phyloP scores from a whole-genome alignment of 73 alveolate species.

The Uronychia setigera region DNA sequence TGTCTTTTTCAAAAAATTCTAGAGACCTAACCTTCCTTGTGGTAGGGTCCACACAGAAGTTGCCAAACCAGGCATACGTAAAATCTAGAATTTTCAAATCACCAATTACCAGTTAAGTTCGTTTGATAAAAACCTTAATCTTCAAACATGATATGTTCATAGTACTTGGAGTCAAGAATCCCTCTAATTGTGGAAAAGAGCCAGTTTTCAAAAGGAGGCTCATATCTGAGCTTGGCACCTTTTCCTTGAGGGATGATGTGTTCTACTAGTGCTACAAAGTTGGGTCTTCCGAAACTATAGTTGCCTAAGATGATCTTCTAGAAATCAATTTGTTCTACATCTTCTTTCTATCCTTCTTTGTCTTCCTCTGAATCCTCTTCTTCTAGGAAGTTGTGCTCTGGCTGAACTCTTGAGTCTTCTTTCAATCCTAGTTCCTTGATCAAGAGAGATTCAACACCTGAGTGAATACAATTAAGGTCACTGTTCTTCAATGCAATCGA shows the following conservation, averaged over 20 bases:
- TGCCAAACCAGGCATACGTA: slow-evolving; percentile 83
- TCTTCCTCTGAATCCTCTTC: neutral
- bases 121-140: slow-evolving; percentile 17
- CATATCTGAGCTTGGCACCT: slow-evolving; percentile 4
- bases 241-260: neutral
- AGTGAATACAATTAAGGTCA: neutral
- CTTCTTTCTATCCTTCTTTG: neutral
- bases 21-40: slow-evolving; percentile 59
- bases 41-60: slow-evolving; percentile 58
- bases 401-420: neutral
- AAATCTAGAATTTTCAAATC: slow-evolving; percentile 71
- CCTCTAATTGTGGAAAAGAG: slow-evolving; percentile 75
- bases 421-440: neutral
- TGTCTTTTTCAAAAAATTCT: slow-evolving; percentile 35
- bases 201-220: slow-evolving; percentile 70
- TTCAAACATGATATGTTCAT: slow-evolving; percentile 66
- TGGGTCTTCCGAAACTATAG: slow-evolving; percentile 3
- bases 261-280: neutral
- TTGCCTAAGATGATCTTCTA: neutral
- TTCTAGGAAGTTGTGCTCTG: no score
- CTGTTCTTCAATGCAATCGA: neutral
- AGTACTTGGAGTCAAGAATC: slow-evolving; percentile 79
- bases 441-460: neutral
- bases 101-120: neutral
- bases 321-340: neutral